These are phyloP conservation scores for Coniochaeta hoffmannii DNA, from an alignment of 2,329 filamentous ascomycete genomes.

Conservation along the genomic window DNA sequence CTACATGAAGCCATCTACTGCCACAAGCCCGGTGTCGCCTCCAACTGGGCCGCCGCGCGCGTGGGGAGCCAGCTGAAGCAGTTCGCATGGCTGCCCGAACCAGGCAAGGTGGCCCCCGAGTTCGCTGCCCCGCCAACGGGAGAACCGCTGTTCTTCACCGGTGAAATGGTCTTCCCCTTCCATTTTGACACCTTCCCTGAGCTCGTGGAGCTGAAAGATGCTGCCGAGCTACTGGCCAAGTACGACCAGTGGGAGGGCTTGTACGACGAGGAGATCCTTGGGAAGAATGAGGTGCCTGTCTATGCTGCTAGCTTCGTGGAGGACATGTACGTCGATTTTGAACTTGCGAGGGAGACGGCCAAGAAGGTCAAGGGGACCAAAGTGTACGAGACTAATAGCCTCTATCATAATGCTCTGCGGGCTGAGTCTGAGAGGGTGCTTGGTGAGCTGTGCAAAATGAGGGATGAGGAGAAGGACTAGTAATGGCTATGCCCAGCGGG, in stretches of 20 bases:
- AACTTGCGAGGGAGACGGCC: conserved; percentile 66
- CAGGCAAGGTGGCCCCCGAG: not conserved
- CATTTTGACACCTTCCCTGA: conserved; percentile 78
- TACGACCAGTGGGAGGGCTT: conserved; percentile 65
- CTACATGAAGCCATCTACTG: conserved; percentile 88
- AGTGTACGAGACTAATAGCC: conserved; percentile 75
- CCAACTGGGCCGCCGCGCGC: conserved; percentile 69
- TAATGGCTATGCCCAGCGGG: too few species aligned
- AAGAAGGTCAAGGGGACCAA: conserved; percentile 67
- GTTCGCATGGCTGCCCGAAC: conserved; percentile 42
- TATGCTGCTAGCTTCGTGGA: conserved; percentile 79
- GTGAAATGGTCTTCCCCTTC: conserved; percentile 87
- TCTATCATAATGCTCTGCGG: conserved; percentile 81
- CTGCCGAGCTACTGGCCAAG: conserved; percentile 63
- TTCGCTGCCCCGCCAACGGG: conserved; percentile 26
- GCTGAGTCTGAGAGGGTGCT: conserved; percentile 69
- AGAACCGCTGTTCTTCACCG: conserved; percentile 68
- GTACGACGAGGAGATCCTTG: conserved; percentile 68
- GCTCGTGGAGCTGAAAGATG: conserved; percentile 58
- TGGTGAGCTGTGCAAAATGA: conserved; percentile 65
- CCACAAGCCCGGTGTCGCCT: conserved; percentile 52
- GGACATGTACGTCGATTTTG: conserved; percentile 88
- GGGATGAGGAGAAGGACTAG: conserved; percentile 59
- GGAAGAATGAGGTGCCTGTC: conserved; percentile 68
- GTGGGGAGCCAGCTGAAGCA: conserved; percentile 42